A percentile compares a stretch with the other conserved stretches of the same genome.
phyloP scores from a whole-genome alignment of 148 eudicot genomes.

The Nyssa sinensis region DNA sequence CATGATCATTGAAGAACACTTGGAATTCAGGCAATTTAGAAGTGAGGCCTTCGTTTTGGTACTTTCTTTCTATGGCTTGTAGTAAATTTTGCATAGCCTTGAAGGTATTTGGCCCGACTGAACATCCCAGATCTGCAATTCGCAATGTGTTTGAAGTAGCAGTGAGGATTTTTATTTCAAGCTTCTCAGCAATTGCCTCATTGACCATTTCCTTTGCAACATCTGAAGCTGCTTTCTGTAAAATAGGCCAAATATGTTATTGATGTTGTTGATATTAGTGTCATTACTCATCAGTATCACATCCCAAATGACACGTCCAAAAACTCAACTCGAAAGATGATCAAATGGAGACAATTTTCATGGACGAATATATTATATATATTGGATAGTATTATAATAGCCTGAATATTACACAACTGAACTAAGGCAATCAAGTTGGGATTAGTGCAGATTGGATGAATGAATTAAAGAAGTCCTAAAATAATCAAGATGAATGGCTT shows the following conservation, averaged over 20 bases:
- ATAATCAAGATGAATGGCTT: too few species aligned
- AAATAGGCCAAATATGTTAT: neutral
- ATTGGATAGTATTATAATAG: neutral
- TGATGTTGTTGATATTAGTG: neutral
- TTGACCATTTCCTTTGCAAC: constrained; percentile 13
- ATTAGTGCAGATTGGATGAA: too few species aligned
- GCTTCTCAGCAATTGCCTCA: constrained; percentile 10
- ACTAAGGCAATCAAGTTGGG: too few species aligned
- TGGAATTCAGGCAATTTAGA: neutral
- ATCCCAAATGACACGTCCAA: too few species aligned
- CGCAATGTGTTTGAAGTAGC: neutral
- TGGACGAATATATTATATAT: too few species aligned
- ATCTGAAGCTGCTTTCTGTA: constrained; percentile 6
- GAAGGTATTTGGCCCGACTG: constrained; percentile 19
- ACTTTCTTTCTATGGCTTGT: constrained; percentile 4
- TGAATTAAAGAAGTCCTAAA: too few species aligned
- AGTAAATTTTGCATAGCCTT: constrained; percentile 14
- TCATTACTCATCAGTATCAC: neutral
- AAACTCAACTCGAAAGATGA: too few species aligned
- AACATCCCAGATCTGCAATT: too few species aligned
- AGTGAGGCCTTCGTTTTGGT: neutral
- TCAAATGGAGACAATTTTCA: neutral
- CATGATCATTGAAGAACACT: constrained; percentile 19
- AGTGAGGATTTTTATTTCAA: constrained; percentile 5
- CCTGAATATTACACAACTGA: neutral